Evolutionary conservation across 192 early-diverging fungal genomes (phyloP).

Genomic region (Linnemannia elongata): DNA sequence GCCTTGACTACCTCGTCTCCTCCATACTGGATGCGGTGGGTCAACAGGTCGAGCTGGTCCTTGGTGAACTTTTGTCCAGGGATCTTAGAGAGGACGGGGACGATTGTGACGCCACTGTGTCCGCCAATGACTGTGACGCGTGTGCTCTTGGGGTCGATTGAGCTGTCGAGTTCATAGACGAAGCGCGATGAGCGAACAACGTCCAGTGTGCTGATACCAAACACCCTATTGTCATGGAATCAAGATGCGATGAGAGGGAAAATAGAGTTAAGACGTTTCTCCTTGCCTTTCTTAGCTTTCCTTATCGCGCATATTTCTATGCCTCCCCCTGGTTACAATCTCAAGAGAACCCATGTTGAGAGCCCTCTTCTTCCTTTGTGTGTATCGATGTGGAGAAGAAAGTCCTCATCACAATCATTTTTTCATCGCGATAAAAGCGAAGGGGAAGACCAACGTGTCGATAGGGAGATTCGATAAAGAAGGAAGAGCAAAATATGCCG

Average conservation of each 20-base stretch:
- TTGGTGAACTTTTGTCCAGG: conserved; percentile 77
- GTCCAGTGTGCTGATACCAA: conserved; percentile 95
- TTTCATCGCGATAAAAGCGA: not conserved
- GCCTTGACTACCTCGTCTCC: conserved; percentile 99
- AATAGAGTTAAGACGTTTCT: not conserved
- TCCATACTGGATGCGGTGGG: conserved; percentile 95
- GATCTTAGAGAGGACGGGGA: conserved; percentile 88
- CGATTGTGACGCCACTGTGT: conserved; percentile 94
- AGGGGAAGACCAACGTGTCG: not conserved
- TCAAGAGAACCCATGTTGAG: conserved; percentile 57
- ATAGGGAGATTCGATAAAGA: not conserved
- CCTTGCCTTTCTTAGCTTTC: not conserved
- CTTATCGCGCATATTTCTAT: not conserved
- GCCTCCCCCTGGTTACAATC: not conserved
- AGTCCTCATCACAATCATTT: conserved; percentile 38
- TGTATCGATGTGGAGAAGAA: not conserved
- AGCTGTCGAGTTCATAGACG: conserved; percentile 80
- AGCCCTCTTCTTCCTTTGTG: not conserved
- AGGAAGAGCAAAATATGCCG: not conserved
- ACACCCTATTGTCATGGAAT: conserved; percentile 66
- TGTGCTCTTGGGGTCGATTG: conserved; percentile 73
- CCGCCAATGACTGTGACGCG: conserved; percentile 91
- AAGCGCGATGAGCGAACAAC: conserved; percentile 93
- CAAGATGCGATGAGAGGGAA: not conserved
- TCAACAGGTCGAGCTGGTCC: conserved; percentile 85